Evolutionary conservation across 2,329 filamentous ascomycete genomes (phyloP), one percentile per base, ranked within the genome.

Genomic region (Fusarium agapanthi): DNA sequence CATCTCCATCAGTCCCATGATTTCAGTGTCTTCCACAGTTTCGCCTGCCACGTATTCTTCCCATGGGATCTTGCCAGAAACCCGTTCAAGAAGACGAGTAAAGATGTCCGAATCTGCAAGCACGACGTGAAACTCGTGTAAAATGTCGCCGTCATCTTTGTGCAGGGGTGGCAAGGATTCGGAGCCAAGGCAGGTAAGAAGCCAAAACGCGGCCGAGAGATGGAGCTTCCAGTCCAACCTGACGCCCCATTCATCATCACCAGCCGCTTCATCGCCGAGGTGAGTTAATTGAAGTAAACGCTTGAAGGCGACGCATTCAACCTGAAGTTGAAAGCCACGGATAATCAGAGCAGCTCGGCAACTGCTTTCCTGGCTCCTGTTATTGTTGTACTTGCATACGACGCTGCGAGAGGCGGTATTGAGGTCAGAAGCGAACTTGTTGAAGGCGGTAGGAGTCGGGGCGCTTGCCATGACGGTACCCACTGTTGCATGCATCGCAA

Each of bases 341-440:
- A 51, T 34, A 3, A 51, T 3, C 2, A 51, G 13, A 34, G 18
- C 13, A 20, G 18, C n/a, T 26, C 5, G 48, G 5, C 12, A 3
- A 12, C 18, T 15, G 2, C 0, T 4, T 11, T 12, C 18, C 4
- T 26, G 4, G 12, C n/a, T 11, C 0, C 6, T 51, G 3, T 4
- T 18, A 9, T 26, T 26, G 2, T 51, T 8, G 9, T 35, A 51
- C 13, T 26, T 35, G 9, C 30, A 3, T 51, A 3, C 3, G 13
- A 15, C n/a, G 13, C 13, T 51, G 0, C 5, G 48, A 20, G 48
- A 51, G 48, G 2, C n/a, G 0, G 5, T 4, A 15, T 51, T 3
- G 13, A 35, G 48, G 6, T 22, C 30, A 4, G 9, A 34, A 12
- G n/a, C n/a, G 12, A 51, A 24, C 18, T 15, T 35, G 16, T 26